Evolutionary conservation across 2,329 filamentous ascomycete genomes (phyloP), one percentile per base, ranked within the genome.

Genomic region (Neonectria neomacrospora): DNA sequence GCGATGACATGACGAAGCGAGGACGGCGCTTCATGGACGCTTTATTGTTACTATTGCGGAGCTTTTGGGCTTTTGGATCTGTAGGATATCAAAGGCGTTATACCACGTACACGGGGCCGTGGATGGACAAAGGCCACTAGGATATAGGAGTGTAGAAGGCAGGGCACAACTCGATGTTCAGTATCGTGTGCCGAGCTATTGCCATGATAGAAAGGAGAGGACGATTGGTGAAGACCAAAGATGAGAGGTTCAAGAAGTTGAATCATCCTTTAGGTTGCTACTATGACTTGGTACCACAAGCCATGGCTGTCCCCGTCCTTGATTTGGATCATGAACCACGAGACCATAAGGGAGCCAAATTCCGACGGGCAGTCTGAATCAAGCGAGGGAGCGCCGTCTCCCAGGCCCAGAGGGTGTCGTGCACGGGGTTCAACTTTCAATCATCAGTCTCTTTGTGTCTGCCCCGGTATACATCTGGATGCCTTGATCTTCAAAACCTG

Each of bases 81-180:
- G 54, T 45, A 41, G 23, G 42, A 32, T 55, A 45, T 18, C n/a
- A 11, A 50, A 9, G 54, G 45, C 53, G 41, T 55, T 47, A 34
- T 34, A 47, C 11, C 12, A n/a, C 41, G 8, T 11, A 41, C 16
- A 4, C 6, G 20, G 10, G 16, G n/a, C 37, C 8, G n/a, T 41
- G 37, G 37, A 20, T 41, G 37, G 37, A 41, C 6, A 20, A 34
- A 22, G 30, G 30, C 28, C 47, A 34, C 23, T n/a, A 9, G 28
- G 47, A 7, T 12, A 28, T 37, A 37, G 8, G 34, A 14, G 14
- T 34, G 32, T 34, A 34, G 32, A 34, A 16, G 32, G 12, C 32
- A 34, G 34, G 14, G 14, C 16, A n/a, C 34, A 8, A 8, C 14
- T 37, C 14, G 34, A 8, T 37, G 6, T 14, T 14, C 5, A 37